A percentile compares a stretch with the other conserved stretches of the same genome.
Conservation (phyloP, 495 filamentous ascomycete genomes). For the Aspergillus bridgeri region DNA sequence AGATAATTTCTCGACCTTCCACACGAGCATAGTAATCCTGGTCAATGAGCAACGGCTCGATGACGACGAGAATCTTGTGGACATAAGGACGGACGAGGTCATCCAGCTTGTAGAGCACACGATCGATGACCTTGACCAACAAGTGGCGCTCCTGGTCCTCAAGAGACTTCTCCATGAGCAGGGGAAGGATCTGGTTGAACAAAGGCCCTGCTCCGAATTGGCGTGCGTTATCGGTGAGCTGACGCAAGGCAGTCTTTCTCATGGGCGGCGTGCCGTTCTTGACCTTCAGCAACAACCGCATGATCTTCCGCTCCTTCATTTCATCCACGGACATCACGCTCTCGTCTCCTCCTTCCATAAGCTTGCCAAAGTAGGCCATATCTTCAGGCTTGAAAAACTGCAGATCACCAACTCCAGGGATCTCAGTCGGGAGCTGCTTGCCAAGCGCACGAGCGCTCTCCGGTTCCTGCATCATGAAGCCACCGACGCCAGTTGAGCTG, state of each 20-base stretch:
- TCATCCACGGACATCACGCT: slow-evolving; percentile 89
- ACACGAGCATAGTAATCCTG: slow-evolving; percentile 99
- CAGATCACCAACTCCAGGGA: slow-evolving; percentile 94
- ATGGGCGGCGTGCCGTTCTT: slow-evolving; percentile 99
- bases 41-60: slow-evolving; percentile 96
- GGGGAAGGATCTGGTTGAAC: slow-evolving; percentile 95
- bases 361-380: slow-evolving; percentile 98
- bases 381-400: slow-evolving; percentile 99
- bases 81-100: slow-evolving; percentile 95
- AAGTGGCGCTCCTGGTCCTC: slow-evolving; percentile 99
- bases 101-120: slow-evolving; percentile 97
- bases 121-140: slow-evolving; percentile 98
- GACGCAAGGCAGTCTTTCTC: slow-evolving; percentile 98
- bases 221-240: slow-evolving; percentile 95
- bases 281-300: slow-evolving; percentile 94
- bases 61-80: slow-evolving; percentile 98
- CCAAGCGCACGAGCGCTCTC: slow-evolving; percentile 75
- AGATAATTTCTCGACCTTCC: slow-evolving; percentile 98
- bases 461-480: slow-evolving; percentile 98
- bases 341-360: slow-evolving; percentile 93
- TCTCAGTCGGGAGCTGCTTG: slow-evolving; percentile 93
- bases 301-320: slow-evolving; percentile 97
- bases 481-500: slow-evolving; percentile 62
- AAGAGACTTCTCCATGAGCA: slow-evolving; percentile 97
- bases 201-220: slow-evolving; percentile 93